These are phyloP conservation scores for Scheffersomyces titani DNA, from an alignment of 1,139 yeast genomes.

Conservation along the genomic window DNA sequence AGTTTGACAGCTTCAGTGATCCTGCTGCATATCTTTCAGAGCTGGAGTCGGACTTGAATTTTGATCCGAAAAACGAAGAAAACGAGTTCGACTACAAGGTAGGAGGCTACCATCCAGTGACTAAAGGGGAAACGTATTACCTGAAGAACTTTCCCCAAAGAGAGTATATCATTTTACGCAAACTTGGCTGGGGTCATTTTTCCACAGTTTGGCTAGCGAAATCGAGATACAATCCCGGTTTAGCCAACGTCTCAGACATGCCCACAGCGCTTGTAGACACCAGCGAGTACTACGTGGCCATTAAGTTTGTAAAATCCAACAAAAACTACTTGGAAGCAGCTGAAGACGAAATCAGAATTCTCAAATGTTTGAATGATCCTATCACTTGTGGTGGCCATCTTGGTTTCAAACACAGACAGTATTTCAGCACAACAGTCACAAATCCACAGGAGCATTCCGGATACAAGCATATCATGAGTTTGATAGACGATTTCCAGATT, in stretches of 20 bases:
- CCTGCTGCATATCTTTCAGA: constrained; percentile 17
- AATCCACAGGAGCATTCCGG: constrained; percentile 61
- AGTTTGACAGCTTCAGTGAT: constrained; percentile 3
- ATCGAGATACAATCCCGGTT: constrained; percentile 10
- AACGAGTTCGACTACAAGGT: constrained; percentile 67
- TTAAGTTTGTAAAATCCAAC: constrained; percentile 81
- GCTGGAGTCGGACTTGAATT: constrained; percentile 27
- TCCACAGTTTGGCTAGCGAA: constrained; percentile 87
- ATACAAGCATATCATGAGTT: constrained; percentile 60
- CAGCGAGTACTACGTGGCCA: constrained; percentile 64
- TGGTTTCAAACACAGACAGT: constrained; percentile 8
- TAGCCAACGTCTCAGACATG: not conserved
- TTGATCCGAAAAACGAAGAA: constrained; percentile 59
- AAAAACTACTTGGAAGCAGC: constrained; percentile 83
- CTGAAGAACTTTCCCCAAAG: constrained; percentile 30
- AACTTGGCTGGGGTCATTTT: constrained; percentile 91
- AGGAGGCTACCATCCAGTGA: constrained; percentile 90
- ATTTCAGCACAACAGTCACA: constrained; percentile 21
- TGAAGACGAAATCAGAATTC: constrained; percentile 73
- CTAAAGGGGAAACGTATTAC: constrained; percentile 71
- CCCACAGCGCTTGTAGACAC: constrained; percentile 33
- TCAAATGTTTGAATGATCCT: constrained; percentile 46
- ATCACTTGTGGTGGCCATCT: constrained; percentile 8
- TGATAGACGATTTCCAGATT: constrained; percentile 68
- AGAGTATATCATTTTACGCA: constrained; percentile 65